Conservation (phyloP, 345 rosid species). For the Eucalyptus marginata region DNA sequence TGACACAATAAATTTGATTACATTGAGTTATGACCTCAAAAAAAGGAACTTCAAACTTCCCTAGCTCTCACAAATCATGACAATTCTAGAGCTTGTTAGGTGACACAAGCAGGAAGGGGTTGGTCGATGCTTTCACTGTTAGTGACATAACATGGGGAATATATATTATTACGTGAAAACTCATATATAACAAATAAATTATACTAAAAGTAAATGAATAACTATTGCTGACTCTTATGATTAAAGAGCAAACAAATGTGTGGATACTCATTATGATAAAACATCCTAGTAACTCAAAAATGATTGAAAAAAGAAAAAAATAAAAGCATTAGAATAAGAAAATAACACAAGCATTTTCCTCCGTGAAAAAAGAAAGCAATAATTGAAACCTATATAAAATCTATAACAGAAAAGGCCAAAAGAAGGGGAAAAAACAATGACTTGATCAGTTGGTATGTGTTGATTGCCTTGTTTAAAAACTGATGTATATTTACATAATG, state of each 20-base stretch:
- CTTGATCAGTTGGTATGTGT: neutral
- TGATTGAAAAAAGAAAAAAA: too few relatives aligned
- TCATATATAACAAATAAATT: rapidly evolving
- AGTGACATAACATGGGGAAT: rapidly evolving
- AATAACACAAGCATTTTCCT: neutral
- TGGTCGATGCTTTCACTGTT: too few relatives aligned
- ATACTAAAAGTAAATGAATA: rapidly evolving
- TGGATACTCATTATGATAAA: neutral
- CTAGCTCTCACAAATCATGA: too few relatives aligned
- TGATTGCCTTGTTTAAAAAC: neutral
- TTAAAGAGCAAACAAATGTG: too few relatives aligned
- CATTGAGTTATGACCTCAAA: too few relatives aligned
- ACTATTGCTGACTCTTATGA: rapidly evolving
- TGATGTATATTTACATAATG: neutral
- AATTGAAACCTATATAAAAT: neutral
- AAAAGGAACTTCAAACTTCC: too few relatives aligned
- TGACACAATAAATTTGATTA: rapidly evolving
- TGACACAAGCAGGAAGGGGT: rapidly evolving
- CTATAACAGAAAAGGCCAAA: neutral
- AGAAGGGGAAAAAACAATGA: too few relatives aligned
- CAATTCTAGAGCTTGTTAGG: too few relatives aligned
- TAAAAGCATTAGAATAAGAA: too few relatives aligned
- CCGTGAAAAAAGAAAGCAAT: too few relatives aligned
- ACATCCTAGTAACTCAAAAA: too few relatives aligned
- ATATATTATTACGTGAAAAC: rapidly evolving